Evolutionary conservation across 1,139 yeast genomes (phyloP), one percentile per base, ranked within the genome.

Genomic region (Meyerozyma elateridarum): DNA sequence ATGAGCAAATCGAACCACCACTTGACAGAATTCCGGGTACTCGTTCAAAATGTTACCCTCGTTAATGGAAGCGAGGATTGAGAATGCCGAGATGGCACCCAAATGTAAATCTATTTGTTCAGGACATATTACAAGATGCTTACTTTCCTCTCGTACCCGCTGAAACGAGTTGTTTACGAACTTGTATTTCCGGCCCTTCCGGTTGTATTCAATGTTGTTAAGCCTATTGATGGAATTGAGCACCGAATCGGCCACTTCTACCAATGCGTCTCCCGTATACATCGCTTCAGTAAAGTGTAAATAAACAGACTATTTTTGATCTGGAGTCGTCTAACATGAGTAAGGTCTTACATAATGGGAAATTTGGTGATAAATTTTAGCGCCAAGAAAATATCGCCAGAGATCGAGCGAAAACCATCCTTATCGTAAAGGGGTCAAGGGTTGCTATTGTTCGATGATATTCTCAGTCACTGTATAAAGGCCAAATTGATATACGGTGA

Each of bases 161-260:
- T 70, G 73, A 42, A 73, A 73, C 24, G 59, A 56, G 37, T 73
- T 71, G 42, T 69, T 64, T 32, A 73, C 70, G 35, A 70, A 65
- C 30, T 70, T 64, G 48, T 73, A 74, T 45, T 69, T 70, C 32
- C 77, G 54, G 11, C 79, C 79, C 42, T 70, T 71, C 38, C 64
- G 67, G 42, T 60, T 60, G 48, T 67, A 71, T 40, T 70, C 74
- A 14, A 65, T 56, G 39, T 58, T 56, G 39, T 59, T 53, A 25
- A 69, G 51, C 7, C 53, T 53, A 34, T 52, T 58, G 22, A 55
- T 36, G 24, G 46, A 43, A 35, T 37, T 39, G 20, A 53, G 49
- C 29, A 53, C 48, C 21, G 40, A 29, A 28, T 51, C 54, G 32
- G 49, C 45, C 15, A 51, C 46, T 2, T 45, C 46, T 5, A 52